These are phyloP conservation scores for Neoboletus magnificus DNA, from an alignment of 768 basidiomycete species.

Conservation along the genomic window DNA sequence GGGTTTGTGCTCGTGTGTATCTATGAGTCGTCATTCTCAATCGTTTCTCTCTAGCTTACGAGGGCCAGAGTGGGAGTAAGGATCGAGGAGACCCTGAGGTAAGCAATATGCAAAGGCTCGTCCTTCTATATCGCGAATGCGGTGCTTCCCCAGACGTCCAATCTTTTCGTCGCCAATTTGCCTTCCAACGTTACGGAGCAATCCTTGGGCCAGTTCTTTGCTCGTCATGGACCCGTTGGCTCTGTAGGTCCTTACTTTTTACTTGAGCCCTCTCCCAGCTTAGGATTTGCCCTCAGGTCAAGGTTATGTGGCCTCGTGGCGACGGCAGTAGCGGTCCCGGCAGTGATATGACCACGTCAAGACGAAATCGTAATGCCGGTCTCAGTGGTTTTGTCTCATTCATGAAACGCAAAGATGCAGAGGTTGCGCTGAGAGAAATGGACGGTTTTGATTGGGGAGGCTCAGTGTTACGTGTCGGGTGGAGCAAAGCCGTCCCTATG, in stretches of 20 bases:
- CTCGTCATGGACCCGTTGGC: conserved; percentile 87
- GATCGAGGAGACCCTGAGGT: conserved; percentile 88
- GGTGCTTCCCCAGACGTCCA: conserved; percentile 66
- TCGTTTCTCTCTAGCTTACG: conserved; percentile 56
- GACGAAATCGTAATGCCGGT: conserved; percentile 69
- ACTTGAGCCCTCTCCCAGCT: neutral
- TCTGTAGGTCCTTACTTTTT: conserved; percentile 52
- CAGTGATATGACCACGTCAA: conserved; percentile 68
- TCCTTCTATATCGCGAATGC: conserved; percentile 1
- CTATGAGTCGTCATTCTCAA: neutral
- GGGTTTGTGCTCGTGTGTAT: conserved; percentile 43
- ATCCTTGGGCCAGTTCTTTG: conserved; percentile 85
- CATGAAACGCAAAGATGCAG: conserved; percentile 92
- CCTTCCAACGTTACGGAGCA: conserved; percentile 86
- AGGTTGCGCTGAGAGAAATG: conserved; percentile 80
- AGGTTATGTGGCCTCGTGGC: conserved; percentile 98
- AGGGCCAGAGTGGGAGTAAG: conserved; percentile 86
- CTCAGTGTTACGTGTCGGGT: conserved; percentile 80
- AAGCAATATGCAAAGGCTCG: conserved; percentile 13
- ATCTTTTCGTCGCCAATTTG: conserved; percentile 93
- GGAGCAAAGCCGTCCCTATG: conserved; percentile 95
- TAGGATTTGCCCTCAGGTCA: conserved; percentile 53
- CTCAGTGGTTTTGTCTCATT: conserved; percentile 96
- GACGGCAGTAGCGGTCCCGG: conserved; percentile 68
- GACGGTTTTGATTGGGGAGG: conserved; percentile 97